Base-by-base conservation (phyloP, 1,139 yeast genomes). In the Diutina rugosa region DNA sequence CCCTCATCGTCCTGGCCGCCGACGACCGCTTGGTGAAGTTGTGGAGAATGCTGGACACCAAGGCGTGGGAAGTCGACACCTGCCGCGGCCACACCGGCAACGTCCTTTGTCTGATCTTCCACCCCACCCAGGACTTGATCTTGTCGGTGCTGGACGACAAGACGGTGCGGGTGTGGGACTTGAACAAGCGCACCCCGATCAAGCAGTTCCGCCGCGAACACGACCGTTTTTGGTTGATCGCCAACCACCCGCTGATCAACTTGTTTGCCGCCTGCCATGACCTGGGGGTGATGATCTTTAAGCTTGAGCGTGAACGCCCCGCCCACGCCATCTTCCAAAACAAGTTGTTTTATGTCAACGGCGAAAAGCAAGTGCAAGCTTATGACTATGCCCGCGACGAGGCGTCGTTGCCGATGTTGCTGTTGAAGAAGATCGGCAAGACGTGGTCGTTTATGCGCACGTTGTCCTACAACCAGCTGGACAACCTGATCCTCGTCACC, bases 41-140 rank as follows among this genome's bases (percentile, higher is more conserved):
- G 63, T 95, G 99, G 99, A 82, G 99, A 72, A 90, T 91, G 97
- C 86, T 91, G 66, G 97, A 95, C 64, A 86, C 96, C 46, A 90
- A 91, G 72, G 99, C 99, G 41, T 95, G 99, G 98, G 99, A 95
- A 71, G 95, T 95, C 57, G 99, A 95, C 68, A 90, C 98, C 51
- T 93, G 97, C 72, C 82, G 99, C 66, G 99, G 99, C 57, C 99
- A 95, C 70, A 87, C 96, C 54, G 91, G 93, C 67, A 90, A 90
- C 67, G 96, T 93, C 57, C 84, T 91, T 58, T 79, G 95, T 69
- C 91, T 90, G 51, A 76, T 89, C 57, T 95, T 95, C 81, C 97
- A 93, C 66, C 98, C 99, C 51, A 84, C 83, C 63, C 96, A 90
- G 71, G 97, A 93, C 64, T 76, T 93, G 67, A 91, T 95, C 62